Evolutionary conservation across 2,329 filamentous ascomycete genomes (phyloP).

Genomic region (Penicillium thymicola): DNA sequence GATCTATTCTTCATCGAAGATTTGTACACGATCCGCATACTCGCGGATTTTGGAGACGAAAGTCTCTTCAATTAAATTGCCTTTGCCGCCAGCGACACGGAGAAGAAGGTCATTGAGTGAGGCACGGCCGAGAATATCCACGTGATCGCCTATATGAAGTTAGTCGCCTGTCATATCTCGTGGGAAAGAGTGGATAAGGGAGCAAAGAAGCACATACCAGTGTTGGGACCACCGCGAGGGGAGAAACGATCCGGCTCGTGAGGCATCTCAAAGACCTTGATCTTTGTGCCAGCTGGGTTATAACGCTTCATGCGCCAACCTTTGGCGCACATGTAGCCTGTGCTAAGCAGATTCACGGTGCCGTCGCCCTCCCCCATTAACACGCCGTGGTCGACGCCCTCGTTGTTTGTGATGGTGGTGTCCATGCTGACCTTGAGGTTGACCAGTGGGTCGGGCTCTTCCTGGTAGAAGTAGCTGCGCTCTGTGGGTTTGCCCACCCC

Average conservation of each 20-base stretch:
- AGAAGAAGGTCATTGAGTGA: conserved; percentile 89
- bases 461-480: conserved; percentile 84
- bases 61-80: conserved; percentile 71
- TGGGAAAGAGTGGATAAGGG: neutral
- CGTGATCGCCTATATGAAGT: conserved; percentile 67
- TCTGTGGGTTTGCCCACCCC: conserved; percentile 91
- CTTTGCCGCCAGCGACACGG: conserved; percentile 78
- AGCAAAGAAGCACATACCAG: conserved; percentile 47
- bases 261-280: conserved; percentile 91
- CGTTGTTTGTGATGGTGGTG: conserved; percentile 46
- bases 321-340: conserved; percentile 94
- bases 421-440: conserved; percentile 54
- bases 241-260: conserved; percentile 93
- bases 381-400: conserved; percentile 74
- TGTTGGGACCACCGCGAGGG: conserved; percentile 68
- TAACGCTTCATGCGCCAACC: conserved; percentile 93
- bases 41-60: conserved; percentile 77
- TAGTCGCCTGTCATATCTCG: neutral
- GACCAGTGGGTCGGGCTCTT: conserved; percentile 63
- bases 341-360: conserved; percentile 87
- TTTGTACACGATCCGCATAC: conserved; percentile 79
- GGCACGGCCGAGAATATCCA: conserved; percentile 88
- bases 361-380: conserved; percentile 94
- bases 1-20: conserved; percentile 63
- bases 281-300: conserved; percentile 76